Evolutionary conservation across 2,329 filamentous ascomycete species (phyloP), one percentile per base, ranked within the genome.

Genomic region (Penicillium sp.): DNA sequence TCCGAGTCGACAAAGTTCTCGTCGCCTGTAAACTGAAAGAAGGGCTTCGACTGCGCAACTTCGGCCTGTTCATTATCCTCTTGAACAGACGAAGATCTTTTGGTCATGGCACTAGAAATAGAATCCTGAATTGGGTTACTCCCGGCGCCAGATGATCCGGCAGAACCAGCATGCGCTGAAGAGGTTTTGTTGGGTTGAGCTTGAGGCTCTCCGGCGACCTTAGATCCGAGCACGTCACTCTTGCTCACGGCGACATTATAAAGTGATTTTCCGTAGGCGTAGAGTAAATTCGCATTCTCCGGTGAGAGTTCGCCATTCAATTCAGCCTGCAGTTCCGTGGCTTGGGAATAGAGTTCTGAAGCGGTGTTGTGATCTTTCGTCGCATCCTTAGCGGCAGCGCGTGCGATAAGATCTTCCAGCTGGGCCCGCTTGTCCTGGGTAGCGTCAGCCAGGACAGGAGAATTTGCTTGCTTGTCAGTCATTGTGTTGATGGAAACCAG

Each of bases 231-330:
- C 25, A 99, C 93, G 71, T 98, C 93, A 72, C 92, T 97, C 76
- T 96, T 96, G 74, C 87, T 88, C 73, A 98, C 90, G 29, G 93
- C 95, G 59, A 98, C 90, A 74, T 93, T 93, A 82, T 96, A 98
- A 21, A 99, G 80, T 55, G 92, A 92, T 72, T 93, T 91, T 14
- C 95, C 95, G 76, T 99, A 99, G 62, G 92, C 85, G 75, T 96
- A 99, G 21, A 98, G 85, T 47, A 99, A 85, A 72, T 98, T 93
- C 50, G 93, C 93, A 68, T 99, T 99, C 57, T 92, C 88, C 4
- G 91, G 87, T 16, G 87, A 87, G 83, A 96, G 90, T 77, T 98
- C 95, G 74, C 93, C 95, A 74, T 97, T 95, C 73, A 97, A 81
- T 73, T 91, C 86, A 57, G 91, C 91, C 77, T 99, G 95, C 60